Evolutionary conservation across 108 stramenopile species (phyloP).

Genomic region (Nitzschia sp.): DNA sequence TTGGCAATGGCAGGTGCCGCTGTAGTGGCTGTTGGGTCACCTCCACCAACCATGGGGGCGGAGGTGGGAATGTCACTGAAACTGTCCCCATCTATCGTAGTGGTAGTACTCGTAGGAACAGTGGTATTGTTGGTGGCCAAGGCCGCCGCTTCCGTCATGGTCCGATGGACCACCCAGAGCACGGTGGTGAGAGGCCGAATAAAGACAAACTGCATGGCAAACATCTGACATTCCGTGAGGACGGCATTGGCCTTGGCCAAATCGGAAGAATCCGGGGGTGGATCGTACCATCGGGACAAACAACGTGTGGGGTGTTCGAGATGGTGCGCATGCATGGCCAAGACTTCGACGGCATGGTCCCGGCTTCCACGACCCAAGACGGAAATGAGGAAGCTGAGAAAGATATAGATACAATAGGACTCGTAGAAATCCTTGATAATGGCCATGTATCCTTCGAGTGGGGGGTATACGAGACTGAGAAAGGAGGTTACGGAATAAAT

Average conservation of each 20-base stretch:
- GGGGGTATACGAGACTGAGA: conserved; percentile 62
- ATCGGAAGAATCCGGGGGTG: conserved; percentile 52
- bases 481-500: conserved; percentile 79
- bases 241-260: conserved; percentile 79
- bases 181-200: conserved; percentile 71
- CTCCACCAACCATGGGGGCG: background rate
- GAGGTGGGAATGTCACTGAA: background rate
- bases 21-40: background rate
- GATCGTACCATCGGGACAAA: conserved; percentile 55
- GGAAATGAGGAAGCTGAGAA: conserved; percentile 78
- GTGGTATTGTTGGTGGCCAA: background rate
- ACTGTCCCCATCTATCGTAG: conserved; percentile 6
- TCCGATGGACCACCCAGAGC: conserved; percentile 38
- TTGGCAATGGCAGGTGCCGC: background rate
- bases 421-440: conserved; percentile 80
- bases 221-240: conserved; percentile 77
- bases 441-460: conserved; percentile 57
- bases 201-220: conserved; percentile 85
- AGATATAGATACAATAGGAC: conserved; percentile 78
- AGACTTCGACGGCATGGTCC: conserved; percentile 53
- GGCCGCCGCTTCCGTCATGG: background rate
- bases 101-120: background rate
- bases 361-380: conserved; percentile 69
- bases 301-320: conserved; percentile 56
- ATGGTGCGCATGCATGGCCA: conserved; percentile 59